Evolutionary conservation across 2,329 filamentous ascomycete species (phyloP).

Genomic region (Hansfordia pulvinata): DNA sequence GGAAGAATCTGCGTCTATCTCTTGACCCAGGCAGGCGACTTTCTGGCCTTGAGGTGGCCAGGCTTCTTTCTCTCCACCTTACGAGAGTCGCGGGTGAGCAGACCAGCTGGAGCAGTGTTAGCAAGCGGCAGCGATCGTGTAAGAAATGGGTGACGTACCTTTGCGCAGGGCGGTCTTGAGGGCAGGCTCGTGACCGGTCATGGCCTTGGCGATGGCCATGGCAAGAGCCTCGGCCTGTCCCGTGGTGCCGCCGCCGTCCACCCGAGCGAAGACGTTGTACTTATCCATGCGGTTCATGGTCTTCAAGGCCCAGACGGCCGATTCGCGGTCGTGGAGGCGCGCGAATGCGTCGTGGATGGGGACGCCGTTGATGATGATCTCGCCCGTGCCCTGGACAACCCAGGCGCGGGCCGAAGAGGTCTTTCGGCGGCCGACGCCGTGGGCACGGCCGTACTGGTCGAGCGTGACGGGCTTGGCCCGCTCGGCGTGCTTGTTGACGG

Average conservation of each 20-base stretch:
- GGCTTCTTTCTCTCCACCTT: conserved; percentile 97
- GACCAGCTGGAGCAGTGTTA: conserved; percentile 54
- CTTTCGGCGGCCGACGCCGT: conserved; percentile 79
- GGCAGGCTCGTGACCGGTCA: conserved; percentile 82
- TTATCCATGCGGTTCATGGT: conserved; percentile 76
- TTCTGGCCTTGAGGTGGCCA: conserved; percentile 89
- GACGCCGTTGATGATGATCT: conserved; percentile 83
- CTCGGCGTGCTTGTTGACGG: conserved; percentile 54
- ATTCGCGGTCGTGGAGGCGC: conserved; percentile 86
- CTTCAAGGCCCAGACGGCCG: conserved; percentile 81
- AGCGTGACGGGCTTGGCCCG: conserved; percentile 50
- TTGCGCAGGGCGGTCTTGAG: conserved; percentile 76
- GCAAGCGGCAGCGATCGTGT: conserved; percentile 6
- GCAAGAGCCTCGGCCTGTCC: conserved; percentile 94
- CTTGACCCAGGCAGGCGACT: conserved; percentile 98
- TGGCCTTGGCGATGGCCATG: conserved; percentile 73
- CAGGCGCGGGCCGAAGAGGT: conserved; percentile 72
- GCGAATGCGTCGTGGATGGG: conserved; percentile 71
- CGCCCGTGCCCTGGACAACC: conserved; percentile 84
- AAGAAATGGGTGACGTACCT: conserved; percentile 46
- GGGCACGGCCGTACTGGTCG: conserved; percentile 67
- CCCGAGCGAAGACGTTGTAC: conserved; percentile 88
- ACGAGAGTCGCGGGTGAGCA: conserved; percentile 80
- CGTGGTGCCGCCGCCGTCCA: conserved; percentile 77
- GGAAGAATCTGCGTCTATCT: conserved; percentile 32